Percentiles rank a stretch among this genome's conserved stretches.
phyloP scores from a whole-genome alignment of 2,329 filamentous ascomycete genomes.

The Ceratocystis alfenasii region DNA sequence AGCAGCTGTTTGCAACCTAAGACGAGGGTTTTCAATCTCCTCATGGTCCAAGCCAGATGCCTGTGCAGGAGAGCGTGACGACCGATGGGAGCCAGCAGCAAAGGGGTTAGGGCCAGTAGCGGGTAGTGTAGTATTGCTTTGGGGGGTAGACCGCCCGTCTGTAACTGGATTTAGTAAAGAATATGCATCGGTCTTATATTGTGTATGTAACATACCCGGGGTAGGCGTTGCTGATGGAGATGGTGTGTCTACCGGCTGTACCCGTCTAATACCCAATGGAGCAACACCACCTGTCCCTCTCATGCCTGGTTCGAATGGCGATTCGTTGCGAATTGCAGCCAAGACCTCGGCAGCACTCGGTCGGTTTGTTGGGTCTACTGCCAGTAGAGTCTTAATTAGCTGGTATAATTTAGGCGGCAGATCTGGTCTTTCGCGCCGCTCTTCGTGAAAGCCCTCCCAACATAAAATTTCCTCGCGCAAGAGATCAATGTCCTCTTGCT shows the following conservation, averaged over 20 bases:
- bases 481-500: slow-evolving; percentile 79
- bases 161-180: background rate
- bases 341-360: slow-evolving; percentile 82
- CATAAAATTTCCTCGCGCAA: slow-evolving; percentile 73
- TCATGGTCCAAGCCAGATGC: slow-evolving; percentile 21
- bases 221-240: background rate
- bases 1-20: slow-evolving; percentile 5
- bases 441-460: slow-evolving; percentile 80
- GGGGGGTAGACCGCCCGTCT: background rate
- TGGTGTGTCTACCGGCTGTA: slow-evolving; percentile 19
- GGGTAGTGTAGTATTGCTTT: background rate
- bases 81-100: background rate
- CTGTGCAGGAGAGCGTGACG: background rate
- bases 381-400: slow-evolving; percentile 68
- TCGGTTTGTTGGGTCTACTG: slow-evolving; percentile 61
- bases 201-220: slow-evolving; percentile 25
- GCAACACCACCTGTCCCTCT: background rate
- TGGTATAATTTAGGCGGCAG: slow-evolving; percentile 77
- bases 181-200: background rate
- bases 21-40: slow-evolving; percentile 28
- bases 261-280: slow-evolving; percentile 14
- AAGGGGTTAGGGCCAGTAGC: slow-evolving; percentile 5
- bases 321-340: slow-evolving; percentile 60
- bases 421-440: slow-evolving; percentile 62
- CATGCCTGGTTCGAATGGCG: slow-evolving; percentile 32